phyloP scores from a whole-genome alignment of 2,329 filamentous ascomycete species.

The Trichophyton rubrum region DNA sequence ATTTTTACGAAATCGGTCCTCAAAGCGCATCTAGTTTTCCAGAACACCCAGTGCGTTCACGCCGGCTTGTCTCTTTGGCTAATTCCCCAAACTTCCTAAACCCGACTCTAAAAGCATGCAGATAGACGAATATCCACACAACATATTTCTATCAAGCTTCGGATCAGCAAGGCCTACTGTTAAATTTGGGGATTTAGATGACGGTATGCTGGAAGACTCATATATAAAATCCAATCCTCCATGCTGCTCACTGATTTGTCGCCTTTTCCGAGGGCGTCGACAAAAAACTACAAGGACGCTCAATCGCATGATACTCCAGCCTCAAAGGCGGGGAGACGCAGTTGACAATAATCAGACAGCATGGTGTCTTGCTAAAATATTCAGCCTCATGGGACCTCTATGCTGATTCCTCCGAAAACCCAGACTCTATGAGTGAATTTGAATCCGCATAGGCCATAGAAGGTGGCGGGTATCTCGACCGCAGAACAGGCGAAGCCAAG shows the following conservation, averaged over 20 bases:
- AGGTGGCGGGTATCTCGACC: neutral
- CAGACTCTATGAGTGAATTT: neutral
- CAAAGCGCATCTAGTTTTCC: neutral
- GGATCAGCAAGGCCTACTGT: neutral
- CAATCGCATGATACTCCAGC: neutral
- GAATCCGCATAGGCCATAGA: neutral
- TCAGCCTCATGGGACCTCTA: neutral
- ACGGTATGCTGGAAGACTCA: neutral
- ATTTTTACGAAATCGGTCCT: slow-evolving; percentile 9
- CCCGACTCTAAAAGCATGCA: neutral
- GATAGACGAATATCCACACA: neutral
- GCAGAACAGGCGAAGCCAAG: neutral
- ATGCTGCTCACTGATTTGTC: neutral
- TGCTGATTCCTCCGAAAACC: neutral
- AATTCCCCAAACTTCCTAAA: neutral
- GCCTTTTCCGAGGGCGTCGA: neutral
- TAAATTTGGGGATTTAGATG: slow-evolving; percentile 8
- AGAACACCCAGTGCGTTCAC: neutral
- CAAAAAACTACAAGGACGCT: neutral
- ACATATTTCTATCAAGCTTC: neutral
- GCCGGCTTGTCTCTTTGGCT: neutral
- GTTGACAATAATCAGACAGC: neutral
- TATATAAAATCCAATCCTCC: neutral
- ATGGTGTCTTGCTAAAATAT: neutral
- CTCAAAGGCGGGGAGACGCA: neutral